A percentile compares a stretch with the other conserved stretches of the same genome.
Conservation (phyloP, 306 rosid species). For the Ammopiptanthus mongolicus region DNA sequence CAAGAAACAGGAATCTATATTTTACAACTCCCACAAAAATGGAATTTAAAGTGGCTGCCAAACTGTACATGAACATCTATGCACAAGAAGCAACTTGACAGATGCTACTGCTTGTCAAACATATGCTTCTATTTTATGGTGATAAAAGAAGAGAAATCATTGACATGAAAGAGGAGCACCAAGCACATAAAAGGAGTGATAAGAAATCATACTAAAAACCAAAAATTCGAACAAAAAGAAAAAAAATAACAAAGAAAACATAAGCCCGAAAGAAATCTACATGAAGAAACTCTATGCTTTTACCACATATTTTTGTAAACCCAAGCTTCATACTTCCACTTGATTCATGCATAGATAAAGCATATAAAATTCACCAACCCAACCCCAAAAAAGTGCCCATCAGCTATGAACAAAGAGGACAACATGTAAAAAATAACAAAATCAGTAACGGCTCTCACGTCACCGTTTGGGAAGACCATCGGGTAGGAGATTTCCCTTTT, state of each 20-base stretch:
- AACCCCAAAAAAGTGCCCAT: neutral
- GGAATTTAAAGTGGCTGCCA: neutral
- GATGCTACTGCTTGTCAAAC: conserved; percentile 1
- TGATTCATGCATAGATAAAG: neutral
- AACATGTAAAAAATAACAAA: neutral
- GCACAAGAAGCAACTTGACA: neutral
- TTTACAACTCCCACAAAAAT: neutral
- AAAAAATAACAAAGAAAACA: neutral
- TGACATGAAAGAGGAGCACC: neutral
- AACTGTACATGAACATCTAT: neutral
- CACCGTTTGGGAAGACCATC: too few species aligned
- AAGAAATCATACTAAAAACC: neutral
- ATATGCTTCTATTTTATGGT: neutral
- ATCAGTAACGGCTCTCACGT: too few species aligned
- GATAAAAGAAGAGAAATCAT: neutral
- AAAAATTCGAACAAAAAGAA: neutral
- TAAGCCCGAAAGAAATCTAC: neutral
- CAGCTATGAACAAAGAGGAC: neutral
- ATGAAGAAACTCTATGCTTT: neutral
- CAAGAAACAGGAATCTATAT: neutral
- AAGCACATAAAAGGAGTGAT: neutral
- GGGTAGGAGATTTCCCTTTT: too few species aligned
- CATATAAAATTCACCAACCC: neutral
- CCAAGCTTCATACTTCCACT: neutral
- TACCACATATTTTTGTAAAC: neutral